Evolutionary conservation across 2,329 filamentous ascomycete species (phyloP).

Genomic region (Emmonsiellopsis sp.): DNA sequence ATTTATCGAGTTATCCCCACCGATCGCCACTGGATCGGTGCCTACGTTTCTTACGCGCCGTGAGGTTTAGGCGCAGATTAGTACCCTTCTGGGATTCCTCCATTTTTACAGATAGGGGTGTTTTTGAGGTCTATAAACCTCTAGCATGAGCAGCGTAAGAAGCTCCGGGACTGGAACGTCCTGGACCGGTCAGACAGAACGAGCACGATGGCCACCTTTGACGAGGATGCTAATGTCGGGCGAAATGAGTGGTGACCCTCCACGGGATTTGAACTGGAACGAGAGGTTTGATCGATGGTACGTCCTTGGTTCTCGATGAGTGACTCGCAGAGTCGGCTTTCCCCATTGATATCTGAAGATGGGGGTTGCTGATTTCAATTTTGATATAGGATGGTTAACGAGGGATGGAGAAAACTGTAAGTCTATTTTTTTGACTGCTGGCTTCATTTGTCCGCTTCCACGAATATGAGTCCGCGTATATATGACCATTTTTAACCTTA

Average conservation of each 20-base stretch:
- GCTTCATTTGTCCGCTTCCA: no score
- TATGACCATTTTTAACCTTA: no score
- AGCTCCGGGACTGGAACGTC: constrained; percentile 17
- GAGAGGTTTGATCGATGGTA: constrained; percentile 67
- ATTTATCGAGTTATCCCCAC: not conserved
- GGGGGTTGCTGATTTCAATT: not conserved
- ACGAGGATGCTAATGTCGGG: constrained; percentile 75
- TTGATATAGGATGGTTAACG: constrained; percentile 63
- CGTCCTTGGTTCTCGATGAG: not conserved
- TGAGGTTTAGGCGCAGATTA: not conserved
- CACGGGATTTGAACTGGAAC: constrained; percentile 56
- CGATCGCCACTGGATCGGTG: not conserved
- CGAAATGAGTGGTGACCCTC: constrained; percentile 66
- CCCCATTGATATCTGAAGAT: not conserved
- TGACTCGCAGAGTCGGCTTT: not conserved
- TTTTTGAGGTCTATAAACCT: not conserved
- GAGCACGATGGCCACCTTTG: constrained; percentile 72
- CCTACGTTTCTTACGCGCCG: not conserved
- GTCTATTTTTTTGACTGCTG: constrained; percentile 25
- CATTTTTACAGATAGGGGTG: not conserved
- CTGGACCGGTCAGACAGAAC: constrained; percentile 45
- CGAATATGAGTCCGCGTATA: not conserved
- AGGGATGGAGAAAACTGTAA: constrained; percentile 71
- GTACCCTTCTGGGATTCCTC: not conserved
- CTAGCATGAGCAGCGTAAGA: constrained; percentile 4